Evolutionary conservation across 1,284 basidiomycete species (phyloP).

Genomic region (Gastroboletus turbinatus): DNA sequence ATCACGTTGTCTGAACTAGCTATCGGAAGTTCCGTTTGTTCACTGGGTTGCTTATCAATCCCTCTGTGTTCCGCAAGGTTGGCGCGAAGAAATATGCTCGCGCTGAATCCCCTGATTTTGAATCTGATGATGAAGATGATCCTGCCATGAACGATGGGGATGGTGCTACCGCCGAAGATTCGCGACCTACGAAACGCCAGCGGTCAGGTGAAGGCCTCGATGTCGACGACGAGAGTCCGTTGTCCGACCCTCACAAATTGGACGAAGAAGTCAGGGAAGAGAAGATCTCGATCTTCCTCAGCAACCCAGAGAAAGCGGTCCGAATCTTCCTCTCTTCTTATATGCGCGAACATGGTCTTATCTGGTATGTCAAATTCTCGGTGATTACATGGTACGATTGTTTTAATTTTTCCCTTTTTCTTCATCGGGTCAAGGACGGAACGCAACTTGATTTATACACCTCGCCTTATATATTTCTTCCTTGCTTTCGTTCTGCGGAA

Average conservation of each 20-base stretch:
- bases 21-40: conserved; percentile 52
- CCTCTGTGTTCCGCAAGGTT: conserved; percentile 34
- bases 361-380: conserved; percentile 45
- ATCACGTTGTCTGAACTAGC: neutral
- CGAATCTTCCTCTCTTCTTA: conserved; percentile 66
- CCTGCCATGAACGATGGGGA: conserved; percentile 1
- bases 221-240: conserved; percentile 33
- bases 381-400: neutral
- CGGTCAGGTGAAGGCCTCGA: conserved; percentile 8
- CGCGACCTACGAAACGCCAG: conserved; percentile 24
- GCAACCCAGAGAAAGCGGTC: conserved; percentile 51
- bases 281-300: conserved; percentile 52
- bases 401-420: neutral
- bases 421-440: conserved; percentile 38
- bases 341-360: conserved; percentile 60
- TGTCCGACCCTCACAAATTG: conserved; percentile 36
- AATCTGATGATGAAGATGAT: conserved; percentile 29
- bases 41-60: conserved; percentile 49
- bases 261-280: conserved; percentile 42
- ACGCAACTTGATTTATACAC: conserved; percentile 44
- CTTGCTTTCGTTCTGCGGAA: conserved; percentile 59
- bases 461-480: conserved; percentile 61
- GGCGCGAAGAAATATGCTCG: conserved; percentile 26
- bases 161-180: conserved; percentile 1
- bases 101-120: conserved; percentile 30